These are phyloP conservation scores for barrel medic (Medicago truncatula) DNA, from an alignment of 306 rosid species.

Conservation along the genomic window MtrunA17r5.0-ANR NC_053048.1:48940001-48940500, in stretches of 20 bases:
- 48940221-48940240: conserved; percentile 70
- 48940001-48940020: conserved; percentile 34
- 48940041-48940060: not conserved
- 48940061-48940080: not conserved
- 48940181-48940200: conserved; percentile 36
- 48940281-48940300: conserved; percentile 60
- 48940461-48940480: conserved; percentile 64
- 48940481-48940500: conserved; percentile 60
- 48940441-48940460: conserved; percentile 59
- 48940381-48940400: not conserved
- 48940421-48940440: conserved; percentile 69
- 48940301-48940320: conserved; percentile 58
- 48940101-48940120: conserved; percentile 4
- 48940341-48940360: conserved; percentile 61
- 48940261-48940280: conserved; percentile 56
- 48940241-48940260: conserved; percentile 59
- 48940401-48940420: conserved; percentile 36
- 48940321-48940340: conserved; percentile 70
- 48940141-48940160: not conserved
- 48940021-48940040: not conserved
- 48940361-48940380: conserved; percentile 17
- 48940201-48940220: conserved; percentile 33
- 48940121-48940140: conserved; percentile 25
- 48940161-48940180: not conserved
- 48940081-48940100: not conserved